A percentile compares a stretch with the other conserved stretches of the same genome.
These are phyloP conservation scores for Tuctoria greenei DNA, from an alignment of 176 grass and related monocot genomes.

Conservation along the genomic window DNA sequence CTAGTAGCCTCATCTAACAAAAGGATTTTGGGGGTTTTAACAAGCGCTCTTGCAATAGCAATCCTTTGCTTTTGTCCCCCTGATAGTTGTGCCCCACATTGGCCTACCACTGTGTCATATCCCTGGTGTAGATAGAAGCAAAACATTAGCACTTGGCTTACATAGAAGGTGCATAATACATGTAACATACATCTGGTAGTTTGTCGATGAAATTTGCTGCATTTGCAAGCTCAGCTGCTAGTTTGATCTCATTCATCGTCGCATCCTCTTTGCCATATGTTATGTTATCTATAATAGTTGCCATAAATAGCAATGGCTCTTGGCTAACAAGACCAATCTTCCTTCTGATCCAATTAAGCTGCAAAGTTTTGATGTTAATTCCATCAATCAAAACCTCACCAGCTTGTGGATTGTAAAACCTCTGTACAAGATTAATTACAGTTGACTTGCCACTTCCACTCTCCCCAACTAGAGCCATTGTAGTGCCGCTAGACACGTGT, in stretches of 20 bases:
- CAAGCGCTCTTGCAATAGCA: slow-evolving; percentile 65
- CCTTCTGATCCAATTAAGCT: slow-evolving; percentile 61
- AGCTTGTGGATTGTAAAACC: slow-evolving; percentile 73
- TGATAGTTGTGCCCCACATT: slow-evolving; percentile 59
- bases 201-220: slow-evolving; percentile 71
- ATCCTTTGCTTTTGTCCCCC: slow-evolving; percentile 79
- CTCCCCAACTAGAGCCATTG: slow-evolving; percentile 84
- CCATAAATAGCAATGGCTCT: slow-evolving; percentile 74
- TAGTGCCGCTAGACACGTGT: slow-evolving; percentile 50
- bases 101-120: slow-evolving; percentile 67
- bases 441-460: slow-evolving; percentile 96
- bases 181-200: slow-evolving; percentile 54
- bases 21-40: slow-evolving; percentile 58
- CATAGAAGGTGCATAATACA: neutral
- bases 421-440: slow-evolving; percentile 64
- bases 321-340: slow-evolving; percentile 79
- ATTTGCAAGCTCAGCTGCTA: slow-evolving; percentile 71
- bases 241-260: slow-evolving; percentile 66
- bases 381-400: slow-evolving; percentile 71
- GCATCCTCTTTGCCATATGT: slow-evolving; percentile 70
- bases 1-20: slow-evolving; percentile 79
- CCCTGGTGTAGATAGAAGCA: slow-evolving; percentile 23
- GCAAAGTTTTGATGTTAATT: slow-evolving; percentile 72
- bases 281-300: slow-evolving; percentile 76
- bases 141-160: neutral